phyloP scores from a whole-genome alignment of 1,284 basidiomycete species.

The Pterula multifida region DNA sequence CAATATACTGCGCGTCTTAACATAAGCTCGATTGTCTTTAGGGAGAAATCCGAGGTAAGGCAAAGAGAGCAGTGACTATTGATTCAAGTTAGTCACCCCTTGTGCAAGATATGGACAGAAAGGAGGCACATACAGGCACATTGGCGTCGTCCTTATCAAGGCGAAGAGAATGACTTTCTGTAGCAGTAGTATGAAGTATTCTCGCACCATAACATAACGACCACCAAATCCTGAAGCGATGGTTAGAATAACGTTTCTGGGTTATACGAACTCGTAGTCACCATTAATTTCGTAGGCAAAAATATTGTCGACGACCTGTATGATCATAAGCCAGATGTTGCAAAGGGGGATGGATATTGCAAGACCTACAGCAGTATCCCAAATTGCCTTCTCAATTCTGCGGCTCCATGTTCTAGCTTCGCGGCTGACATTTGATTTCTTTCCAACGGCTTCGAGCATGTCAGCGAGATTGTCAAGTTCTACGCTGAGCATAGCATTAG shows the following conservation, averaged over 20 bases:
- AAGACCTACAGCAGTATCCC: constrained; percentile 42
- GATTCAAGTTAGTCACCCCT: constrained; percentile 3
- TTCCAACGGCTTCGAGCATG: constrained; percentile 39
- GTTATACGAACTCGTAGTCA: constrained; percentile 13
- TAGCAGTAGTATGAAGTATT: not conserved
- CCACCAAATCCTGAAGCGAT: constrained; percentile 40
- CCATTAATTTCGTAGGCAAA: constrained; percentile 75
- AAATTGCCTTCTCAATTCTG: constrained; percentile 51
- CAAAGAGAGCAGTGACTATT: constrained; percentile 59
- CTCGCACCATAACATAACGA: constrained; percentile 48
- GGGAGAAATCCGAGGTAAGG: constrained; percentile 70
- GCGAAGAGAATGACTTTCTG: not conserved
- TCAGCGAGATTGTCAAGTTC: constrained; percentile 50
- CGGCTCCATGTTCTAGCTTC: constrained; percentile 47
- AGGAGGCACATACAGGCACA: constrained; percentile 44
- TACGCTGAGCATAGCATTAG: constrained; percentile 72
- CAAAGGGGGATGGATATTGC: too few species aligned
- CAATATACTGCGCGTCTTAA: constrained; percentile 47
- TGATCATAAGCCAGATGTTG: constrained; percentile 4
- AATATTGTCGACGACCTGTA: constrained; percentile 44
- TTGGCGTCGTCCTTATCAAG: constrained; percentile 58
- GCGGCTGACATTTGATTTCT: constrained; percentile 36
- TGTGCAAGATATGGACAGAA: not conserved
- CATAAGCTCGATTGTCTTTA: constrained; percentile 41
- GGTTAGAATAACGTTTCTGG: not conserved